Evolutionary conservation across 2,329 filamentous ascomycete species (phyloP).

Genomic region (Didymella exigua): DNA sequence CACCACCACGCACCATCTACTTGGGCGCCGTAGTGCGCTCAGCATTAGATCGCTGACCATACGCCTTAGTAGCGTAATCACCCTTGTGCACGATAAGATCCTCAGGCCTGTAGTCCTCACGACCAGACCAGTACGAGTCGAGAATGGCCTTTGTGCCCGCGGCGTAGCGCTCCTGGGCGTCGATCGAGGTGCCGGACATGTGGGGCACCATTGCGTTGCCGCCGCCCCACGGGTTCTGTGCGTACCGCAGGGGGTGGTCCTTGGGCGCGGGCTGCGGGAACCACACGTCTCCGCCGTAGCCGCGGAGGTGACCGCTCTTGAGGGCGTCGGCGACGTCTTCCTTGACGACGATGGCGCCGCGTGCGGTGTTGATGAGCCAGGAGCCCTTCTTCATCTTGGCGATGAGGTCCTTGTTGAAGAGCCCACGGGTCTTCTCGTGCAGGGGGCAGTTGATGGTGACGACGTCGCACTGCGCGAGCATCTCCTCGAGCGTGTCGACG

Average conservation of each 20-base stretch:
- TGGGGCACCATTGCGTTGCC: conserved; percentile 99
- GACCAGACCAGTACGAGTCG: conserved; percentile 85
- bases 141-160: conserved; percentile 88
- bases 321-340: conserved; percentile 96
- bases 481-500: conserved; percentile 87
- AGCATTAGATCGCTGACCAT: conserved; percentile 71
- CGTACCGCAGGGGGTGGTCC: conserved; percentile 90
- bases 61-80: conserved; percentile 94
- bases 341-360: conserved; percentile 98
- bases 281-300: conserved; percentile 90
- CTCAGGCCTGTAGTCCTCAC: conserved; percentile 84
- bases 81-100: conserved; percentile 90
- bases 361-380: conserved; percentile 98
- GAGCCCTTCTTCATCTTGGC: conserved; percentile 98
- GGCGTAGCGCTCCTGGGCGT: conserved; percentile 85
- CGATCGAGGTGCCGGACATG: conserved; percentile 98
- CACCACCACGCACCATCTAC: conserved; percentile 21
- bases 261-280: conserved; percentile 95
- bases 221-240: conserved; percentile 92
- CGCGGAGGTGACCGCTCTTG: conserved; percentile 86
- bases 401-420: conserved; percentile 99
- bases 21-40: conserved; percentile 21
- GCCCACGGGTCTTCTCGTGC: conserved; percentile 93
- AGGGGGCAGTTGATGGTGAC: conserved; percentile 99
- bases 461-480: conserved; percentile 91